Conservation (phyloP, 2,329 filamentous ascomycete genomes). For the Aspergillus puulaauensis region DNA sequence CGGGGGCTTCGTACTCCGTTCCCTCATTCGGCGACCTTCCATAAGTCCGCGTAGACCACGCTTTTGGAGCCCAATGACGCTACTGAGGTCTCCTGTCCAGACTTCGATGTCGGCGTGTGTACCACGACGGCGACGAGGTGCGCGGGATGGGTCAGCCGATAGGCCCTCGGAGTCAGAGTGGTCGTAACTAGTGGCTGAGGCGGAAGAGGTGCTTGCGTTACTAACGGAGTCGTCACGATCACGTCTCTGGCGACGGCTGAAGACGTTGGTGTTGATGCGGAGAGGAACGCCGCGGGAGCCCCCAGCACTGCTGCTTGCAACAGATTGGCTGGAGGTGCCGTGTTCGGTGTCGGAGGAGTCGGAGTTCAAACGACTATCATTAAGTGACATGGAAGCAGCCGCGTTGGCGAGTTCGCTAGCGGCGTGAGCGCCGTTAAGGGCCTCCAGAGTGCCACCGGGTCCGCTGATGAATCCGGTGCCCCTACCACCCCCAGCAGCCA, state of each 20-base stretch:
- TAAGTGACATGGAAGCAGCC: conserved; percentile 22
- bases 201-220: conserved; percentile 10
- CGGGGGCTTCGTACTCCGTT: conserved; percentile 54
- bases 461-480: conserved; percentile 70
- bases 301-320: conserved; percentile 29
- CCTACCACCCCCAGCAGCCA: conserved; percentile 91
- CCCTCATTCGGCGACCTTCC: conserved; percentile 85
- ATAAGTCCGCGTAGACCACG: conserved; percentile 86
- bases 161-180: conserved; percentile 37
- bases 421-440: conserved; percentile 37
- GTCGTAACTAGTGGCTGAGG: conserved; percentile 37
- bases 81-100: conserved; percentile 73
- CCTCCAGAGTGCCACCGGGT: conserved; percentile 45
- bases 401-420: conserved; percentile 22
- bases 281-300: conserved; percentile 35
- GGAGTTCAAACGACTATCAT: conserved; percentile 34
- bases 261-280: conserved; percentile 42
- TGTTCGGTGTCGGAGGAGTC: conserved; percentile 43
- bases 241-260: conserved; percentile 23
- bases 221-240: conserved; percentile 35
- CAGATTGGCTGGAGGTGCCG: conserved; percentile 27
- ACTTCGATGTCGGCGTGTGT: conserved; percentile 57
- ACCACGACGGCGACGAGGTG: conserved; percentile 39
- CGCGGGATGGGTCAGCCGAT: conserved; percentile 36
- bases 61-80: conserved; percentile 94